A percentile compares a stretch with the other conserved stretches of the same genome.
Conservation (phyloP, 768 basidiomycete species). For the Albatrellus ellisii region DNA sequence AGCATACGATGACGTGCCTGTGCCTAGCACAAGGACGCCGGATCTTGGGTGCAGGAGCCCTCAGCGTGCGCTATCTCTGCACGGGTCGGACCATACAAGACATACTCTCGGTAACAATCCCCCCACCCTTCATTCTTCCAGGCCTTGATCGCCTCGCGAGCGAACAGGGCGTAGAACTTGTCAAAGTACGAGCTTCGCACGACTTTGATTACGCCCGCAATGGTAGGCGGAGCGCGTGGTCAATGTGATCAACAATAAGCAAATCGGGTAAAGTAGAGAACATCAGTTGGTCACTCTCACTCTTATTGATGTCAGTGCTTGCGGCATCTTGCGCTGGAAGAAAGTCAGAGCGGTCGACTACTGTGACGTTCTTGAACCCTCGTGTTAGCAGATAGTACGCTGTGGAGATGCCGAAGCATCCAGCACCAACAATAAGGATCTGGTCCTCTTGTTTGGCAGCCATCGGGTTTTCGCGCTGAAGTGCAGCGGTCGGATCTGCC, state of each 20-base stretch:
- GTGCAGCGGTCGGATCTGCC: neutral
- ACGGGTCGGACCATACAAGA: neutral
- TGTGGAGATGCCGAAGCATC: slow-evolving; percentile 80
- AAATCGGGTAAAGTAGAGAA: neutral
- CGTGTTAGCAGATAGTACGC: slow-evolving; percentile 64
- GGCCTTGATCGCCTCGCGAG: slow-evolving; percentile 58
- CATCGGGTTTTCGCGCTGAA: neutral
- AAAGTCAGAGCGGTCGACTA: slow-evolving; percentile 57
- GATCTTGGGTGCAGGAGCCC: slow-evolving; percentile 29
- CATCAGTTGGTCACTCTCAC: slow-evolving; percentile 11
- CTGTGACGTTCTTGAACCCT: slow-evolving; percentile 55
- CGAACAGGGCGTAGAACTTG: slow-evolving; percentile 52
- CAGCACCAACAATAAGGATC: slow-evolving; percentile 66
- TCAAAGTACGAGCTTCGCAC: slow-evolving; percentile 67
- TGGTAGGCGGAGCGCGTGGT: neutral
- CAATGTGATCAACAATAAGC: too few species aligned
- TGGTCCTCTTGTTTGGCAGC: slow-evolving; percentile 15
- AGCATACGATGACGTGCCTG: slow-evolving; percentile 29
- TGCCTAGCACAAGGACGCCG: slow-evolving; percentile 51
- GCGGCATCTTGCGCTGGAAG: slow-evolving; percentile 81
- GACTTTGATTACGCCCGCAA: slow-evolving; percentile 29
- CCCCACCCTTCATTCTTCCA: slow-evolving; percentile 63
- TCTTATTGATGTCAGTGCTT: slow-evolving; percentile 39
- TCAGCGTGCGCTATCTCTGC: neutral
- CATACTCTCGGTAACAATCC: slow-evolving; percentile 76